phyloP scores from a whole-genome alignment of 441 rosid species.

The Iberis amara region DNA sequence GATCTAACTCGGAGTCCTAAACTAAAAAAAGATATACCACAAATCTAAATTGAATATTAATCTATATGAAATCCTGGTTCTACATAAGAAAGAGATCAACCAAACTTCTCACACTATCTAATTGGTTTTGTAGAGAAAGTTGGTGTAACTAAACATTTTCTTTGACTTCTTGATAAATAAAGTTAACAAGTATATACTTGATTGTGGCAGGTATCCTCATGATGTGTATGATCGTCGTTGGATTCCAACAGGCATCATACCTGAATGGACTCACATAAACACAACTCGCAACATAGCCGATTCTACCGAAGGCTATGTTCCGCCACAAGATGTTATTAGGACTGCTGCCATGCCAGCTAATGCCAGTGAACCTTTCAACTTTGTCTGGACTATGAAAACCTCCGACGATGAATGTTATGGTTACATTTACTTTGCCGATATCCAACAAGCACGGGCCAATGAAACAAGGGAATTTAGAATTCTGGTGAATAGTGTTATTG shows the following conservation, averaged over 20 bases:
- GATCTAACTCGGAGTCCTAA: too few species aligned
- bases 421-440: conserved; percentile 33
- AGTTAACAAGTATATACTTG: too few species aligned
- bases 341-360: conserved; percentile 23
- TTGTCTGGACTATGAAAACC: conserved; percentile 3
- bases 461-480: conserved; percentile 26
- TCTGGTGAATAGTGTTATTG: conserved; percentile 18
- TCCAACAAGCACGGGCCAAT: conserved; percentile 21
- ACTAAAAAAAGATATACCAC: too few species aligned
- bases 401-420: conserved; percentile 12
- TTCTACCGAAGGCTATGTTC: conserved; percentile 21
- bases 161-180: too few species aligned
- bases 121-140: too few species aligned
- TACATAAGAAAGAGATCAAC: too few species aligned
- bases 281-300: conserved; percentile 1
- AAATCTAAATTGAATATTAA: too few species aligned
- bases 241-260: conserved; percentile 16
- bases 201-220: conserved; percentile 27
- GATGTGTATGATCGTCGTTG: conserved; percentile 39
- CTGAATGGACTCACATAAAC: conserved; percentile 4
- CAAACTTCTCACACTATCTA: too few species aligned
- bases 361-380: not conserved
- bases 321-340: conserved; percentile 29
- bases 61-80: too few species aligned
- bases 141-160: too few species aligned